Evolutionary conservation across 768 basidiomycete species (phyloP).

Genomic region (Tylopilus sp.): DNA sequence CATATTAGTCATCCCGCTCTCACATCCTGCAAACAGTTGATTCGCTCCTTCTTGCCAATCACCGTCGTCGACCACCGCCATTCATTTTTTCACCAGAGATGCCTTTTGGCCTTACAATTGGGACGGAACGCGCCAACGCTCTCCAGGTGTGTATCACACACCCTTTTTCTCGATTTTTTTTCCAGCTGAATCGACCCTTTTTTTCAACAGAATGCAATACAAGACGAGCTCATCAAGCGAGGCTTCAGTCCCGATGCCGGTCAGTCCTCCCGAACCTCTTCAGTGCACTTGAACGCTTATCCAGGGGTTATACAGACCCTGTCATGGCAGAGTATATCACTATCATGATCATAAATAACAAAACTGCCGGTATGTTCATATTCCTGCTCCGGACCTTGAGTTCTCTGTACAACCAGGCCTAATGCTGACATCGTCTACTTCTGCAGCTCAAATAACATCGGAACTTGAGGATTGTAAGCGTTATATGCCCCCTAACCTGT

Average conservation of each 20-base stretch:
- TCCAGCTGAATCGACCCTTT: conserved; percentile 12
- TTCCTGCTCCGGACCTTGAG: neutral
- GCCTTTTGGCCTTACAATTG: conserved; percentile 75
- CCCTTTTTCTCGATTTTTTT: conserved; percentile 10
- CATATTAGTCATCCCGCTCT: conserved; percentile 27
- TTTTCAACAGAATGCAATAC: conserved; percentile 60
- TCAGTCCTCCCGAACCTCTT: conserved; percentile 30
- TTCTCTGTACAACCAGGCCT: neutral
- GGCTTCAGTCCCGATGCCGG: conserved; percentile 76
- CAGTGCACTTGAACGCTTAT: conserved; percentile 13
- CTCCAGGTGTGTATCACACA: conserved; percentile 52
- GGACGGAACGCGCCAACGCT: conserved; percentile 68
- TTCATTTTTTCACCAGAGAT: conserved; percentile 35
- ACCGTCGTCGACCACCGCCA: conserved; percentile 22
- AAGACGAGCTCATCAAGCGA: conserved; percentile 74
- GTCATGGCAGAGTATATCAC: conserved; percentile 95
- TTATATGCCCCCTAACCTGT: neutral
- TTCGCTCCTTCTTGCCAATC: conserved; percentile 14
- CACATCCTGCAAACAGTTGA: neutral
- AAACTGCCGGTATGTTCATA: conserved; percentile 59
- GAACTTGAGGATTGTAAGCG: conserved; percentile 78
- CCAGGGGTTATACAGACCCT: conserved; percentile 47
- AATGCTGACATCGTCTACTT: conserved; percentile 7
- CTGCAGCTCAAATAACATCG: conserved; percentile 75
- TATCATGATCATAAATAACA: conserved; percentile 94